A percentile compares a stretch with the other conserved stretches of the same genome.
phyloP scores from a whole-genome alignment of 805 yeast species.

The Cyberlindnera bimundalis region DNA sequence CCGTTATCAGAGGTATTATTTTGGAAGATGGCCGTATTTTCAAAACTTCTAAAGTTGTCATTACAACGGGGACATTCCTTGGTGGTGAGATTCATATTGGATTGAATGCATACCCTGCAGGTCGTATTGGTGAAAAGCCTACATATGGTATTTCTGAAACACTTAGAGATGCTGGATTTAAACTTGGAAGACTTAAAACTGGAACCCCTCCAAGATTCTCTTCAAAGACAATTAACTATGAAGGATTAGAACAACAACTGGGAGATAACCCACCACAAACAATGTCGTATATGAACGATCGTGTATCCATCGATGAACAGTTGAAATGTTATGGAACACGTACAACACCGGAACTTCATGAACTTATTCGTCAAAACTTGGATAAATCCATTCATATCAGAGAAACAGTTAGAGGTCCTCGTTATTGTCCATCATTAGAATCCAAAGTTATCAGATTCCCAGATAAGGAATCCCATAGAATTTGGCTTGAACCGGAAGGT shows the following conservation, averaged over 20 bases:
- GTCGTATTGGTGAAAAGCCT: constrained; percentile 90
- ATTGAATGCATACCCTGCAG: constrained; percentile 73
- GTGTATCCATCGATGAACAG: constrained; percentile 58
- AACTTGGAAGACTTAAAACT: constrained; percentile 86
- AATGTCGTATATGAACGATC: constrained; percentile 79
- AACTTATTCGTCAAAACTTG: constrained; percentile 62
- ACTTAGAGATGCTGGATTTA: constrained; percentile 70
- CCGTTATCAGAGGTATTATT: constrained; percentile 64
- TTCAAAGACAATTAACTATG: constrained; percentile 65
- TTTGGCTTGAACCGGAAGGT: constrained; percentile 98
- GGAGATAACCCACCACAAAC: constrained; percentile 88
- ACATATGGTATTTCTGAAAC: constrained; percentile 87
- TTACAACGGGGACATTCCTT: constrained; percentile 94
- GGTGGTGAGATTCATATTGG: constrained; percentile 97
- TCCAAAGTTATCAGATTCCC: constrained; percentile 80
- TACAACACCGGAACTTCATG: constrained; percentile 75
- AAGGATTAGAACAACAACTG: constrained; percentile 58
- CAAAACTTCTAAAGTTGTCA: constrained; percentile 64
- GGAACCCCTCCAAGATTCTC: constrained; percentile 96
- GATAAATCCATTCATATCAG: constrained; percentile 85
- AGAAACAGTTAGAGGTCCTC: constrained; percentile 93
- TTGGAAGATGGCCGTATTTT: constrained; percentile 63
- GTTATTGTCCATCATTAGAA: constrained; percentile 97
- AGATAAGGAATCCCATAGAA: constrained; percentile 69
- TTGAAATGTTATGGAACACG: constrained; percentile 71